Evolutionary conservation across 805 yeast species (phyloP).

Genomic region (Nakazawaea populi): DNA sequence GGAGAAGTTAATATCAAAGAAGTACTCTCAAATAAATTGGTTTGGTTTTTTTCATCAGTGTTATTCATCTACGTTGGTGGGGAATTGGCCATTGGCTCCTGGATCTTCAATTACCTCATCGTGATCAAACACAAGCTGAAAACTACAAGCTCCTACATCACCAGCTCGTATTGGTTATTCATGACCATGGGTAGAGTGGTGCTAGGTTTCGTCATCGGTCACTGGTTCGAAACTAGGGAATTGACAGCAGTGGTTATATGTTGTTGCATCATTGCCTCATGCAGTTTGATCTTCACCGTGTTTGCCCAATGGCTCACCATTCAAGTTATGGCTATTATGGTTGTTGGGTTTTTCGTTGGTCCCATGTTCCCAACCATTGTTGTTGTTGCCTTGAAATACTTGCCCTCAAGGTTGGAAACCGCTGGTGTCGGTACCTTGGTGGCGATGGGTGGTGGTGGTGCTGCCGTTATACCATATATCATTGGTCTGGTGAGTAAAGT

Average conservation of each 20-base stretch:
- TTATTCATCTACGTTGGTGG: constrained; percentile 47
- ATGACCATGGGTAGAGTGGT: constrained; percentile 42
- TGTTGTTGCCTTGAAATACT: constrained; percentile 51
- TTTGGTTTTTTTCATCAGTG: constrained; percentile 34
- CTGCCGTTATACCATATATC: constrained; percentile 66
- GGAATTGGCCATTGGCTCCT: constrained; percentile 47
- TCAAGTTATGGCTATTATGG: constrained; percentile 29
- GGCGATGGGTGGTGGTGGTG: constrained; percentile 79
- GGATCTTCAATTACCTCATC: constrained; percentile 43
- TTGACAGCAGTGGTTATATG: constrained; percentile 36
- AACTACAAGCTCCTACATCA: constrained; percentile 36
- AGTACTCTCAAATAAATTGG: constrained; percentile 27
- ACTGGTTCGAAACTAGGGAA: constrained; percentile 31
- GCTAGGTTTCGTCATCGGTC: constrained; percentile 44
- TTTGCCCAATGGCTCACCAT: constrained; percentile 17
- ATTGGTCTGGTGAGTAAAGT: constrained; percentile 43
- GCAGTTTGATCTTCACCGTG: constrained; percentile 28
- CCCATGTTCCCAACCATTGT: constrained; percentile 66
- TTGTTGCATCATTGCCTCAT: constrained; percentile 26
- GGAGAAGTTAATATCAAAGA: constrained; percentile 15
- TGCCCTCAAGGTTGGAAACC: constrained; percentile 58
- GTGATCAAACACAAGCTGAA: constrained; percentile 33
- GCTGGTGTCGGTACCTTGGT: constrained; percentile 70
- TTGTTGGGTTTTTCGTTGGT: constrained; percentile 45
- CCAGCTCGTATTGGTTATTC: constrained; percentile 47